phyloP scores from a whole-genome alignment of 805 yeast genomes.

The Metschnikowia kofuensis region DNA sequence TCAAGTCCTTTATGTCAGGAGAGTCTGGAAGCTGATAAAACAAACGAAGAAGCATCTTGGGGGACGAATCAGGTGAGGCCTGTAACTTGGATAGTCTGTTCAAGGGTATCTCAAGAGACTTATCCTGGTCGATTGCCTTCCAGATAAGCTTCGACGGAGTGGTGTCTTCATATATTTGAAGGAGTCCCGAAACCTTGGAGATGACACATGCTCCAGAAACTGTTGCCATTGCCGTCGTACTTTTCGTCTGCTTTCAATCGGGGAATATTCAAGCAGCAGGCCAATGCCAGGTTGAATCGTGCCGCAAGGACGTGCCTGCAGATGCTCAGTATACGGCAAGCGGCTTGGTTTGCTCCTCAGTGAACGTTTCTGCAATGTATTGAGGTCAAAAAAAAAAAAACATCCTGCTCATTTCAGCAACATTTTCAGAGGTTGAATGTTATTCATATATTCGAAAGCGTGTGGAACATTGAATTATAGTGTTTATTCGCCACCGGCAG shows the following conservation, averaged over 20 bases:
- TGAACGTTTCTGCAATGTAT: too few species aligned
- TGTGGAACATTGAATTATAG: too few species aligned
- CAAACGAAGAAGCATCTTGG: constrained; percentile 64
- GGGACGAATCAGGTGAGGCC: constrained; percentile 66
- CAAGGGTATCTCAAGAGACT: constrained; percentile 33
- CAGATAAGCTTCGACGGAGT: constrained; percentile 55
- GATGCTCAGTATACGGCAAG: background rate
- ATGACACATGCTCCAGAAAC: constrained; percentile 53
- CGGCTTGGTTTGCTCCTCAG: background rate
- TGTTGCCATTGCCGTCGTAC: constrained; percentile 15
- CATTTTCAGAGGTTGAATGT: too few species aligned
- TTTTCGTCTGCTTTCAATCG: background rate
- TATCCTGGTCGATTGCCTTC: constrained; percentile 53
- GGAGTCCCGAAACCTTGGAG: constrained; percentile 55
- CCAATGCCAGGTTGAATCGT: background rate
- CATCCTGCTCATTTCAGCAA: too few species aligned
- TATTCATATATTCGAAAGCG: too few species aligned
- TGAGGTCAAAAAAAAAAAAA: too few species aligned
- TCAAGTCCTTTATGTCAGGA: constrained; percentile 28
- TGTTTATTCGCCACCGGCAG: too few species aligned
- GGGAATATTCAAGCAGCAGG: background rate
- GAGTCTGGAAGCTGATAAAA: constrained; percentile 41
- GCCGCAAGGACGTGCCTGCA: background rate
- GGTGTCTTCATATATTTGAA: constrained; percentile 53
- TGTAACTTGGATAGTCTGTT: constrained; percentile 46